Percentiles rank a stretch among this genome's conserved stretches.
Evolutionary conservation across 805 yeast species (phyloP).

Genomic region (Wickerhamiella hasegawae): DNA sequence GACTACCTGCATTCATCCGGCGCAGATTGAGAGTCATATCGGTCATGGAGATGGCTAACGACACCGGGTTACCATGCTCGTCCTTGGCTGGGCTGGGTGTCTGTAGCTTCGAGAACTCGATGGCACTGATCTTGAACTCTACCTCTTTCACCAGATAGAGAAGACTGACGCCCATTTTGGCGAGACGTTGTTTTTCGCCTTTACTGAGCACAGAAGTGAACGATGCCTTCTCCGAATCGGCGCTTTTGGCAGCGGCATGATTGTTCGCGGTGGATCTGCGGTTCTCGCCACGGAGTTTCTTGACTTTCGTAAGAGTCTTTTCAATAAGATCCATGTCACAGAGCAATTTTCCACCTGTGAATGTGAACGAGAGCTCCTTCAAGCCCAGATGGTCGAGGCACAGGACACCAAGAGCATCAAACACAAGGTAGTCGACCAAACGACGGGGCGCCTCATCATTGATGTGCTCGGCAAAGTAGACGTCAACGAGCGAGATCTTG

Average conservation of each 20-base stretch:
- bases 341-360: constrained; percentile 18
- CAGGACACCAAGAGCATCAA: constrained; percentile 21
- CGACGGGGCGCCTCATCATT: constrained; percentile 20
- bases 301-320: constrained; percentile 8
- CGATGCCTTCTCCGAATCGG: not conserved
- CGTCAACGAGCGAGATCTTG: constrained; percentile 16
- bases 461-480: constrained; percentile 17
- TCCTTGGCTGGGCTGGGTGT: constrained; percentile 4
- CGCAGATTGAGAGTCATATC: constrained; percentile 24
- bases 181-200: constrained; percentile 10
- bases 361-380: constrained; percentile 19
- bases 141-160: constrained; percentile 23
- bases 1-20: constrained; percentile 24
- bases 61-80: constrained; percentile 5
- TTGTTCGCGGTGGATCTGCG: not conserved
- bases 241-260: not conserved
- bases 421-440: constrained; percentile 17
- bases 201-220: constrained; percentile 1
- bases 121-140: constrained; percentile 20
- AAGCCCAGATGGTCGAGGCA: constrained; percentile 16
- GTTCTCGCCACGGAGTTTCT: not conserved
- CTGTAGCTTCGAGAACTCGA: constrained; percentile 20
- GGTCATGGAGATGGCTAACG: constrained; percentile 18
- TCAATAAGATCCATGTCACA: constrained; percentile 13
- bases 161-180: constrained; percentile 16